phyloP scores from a whole-genome alignment of 2,329 filamentous ascomycete species.

The Botryotinia globosa region DNA sequence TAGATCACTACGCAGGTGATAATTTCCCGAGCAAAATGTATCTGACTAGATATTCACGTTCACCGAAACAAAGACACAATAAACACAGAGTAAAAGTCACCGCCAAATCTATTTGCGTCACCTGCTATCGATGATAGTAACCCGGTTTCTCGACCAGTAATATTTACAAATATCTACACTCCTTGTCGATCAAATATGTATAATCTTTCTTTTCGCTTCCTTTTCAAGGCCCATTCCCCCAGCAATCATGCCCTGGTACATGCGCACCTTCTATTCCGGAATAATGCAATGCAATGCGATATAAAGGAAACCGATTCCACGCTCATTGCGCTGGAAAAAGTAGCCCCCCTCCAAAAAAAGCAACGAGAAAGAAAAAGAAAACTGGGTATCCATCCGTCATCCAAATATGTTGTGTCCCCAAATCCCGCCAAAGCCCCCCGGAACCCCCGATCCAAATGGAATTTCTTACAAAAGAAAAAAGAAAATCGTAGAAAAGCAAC shows the following conservation, averaged over 20 bases:
- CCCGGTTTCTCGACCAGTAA: neutral
- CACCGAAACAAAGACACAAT: neutral
- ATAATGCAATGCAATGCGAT: neutral
- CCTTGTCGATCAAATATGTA: neutral
- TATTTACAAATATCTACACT: slow-evolving; percentile 3
- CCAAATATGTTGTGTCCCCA: slow-evolving; percentile 6
- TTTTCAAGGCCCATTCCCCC: neutral
- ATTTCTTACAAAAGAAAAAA: neutral
- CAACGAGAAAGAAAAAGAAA: neutral
- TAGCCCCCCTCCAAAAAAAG: neutral
- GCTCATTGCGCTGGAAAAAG: neutral
- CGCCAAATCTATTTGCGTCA: neutral
- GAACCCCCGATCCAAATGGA: neutral
- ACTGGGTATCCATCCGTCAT: slow-evolving; percentile 16
- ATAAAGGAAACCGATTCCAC: slow-evolving; percentile 3
- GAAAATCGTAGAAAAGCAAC: neutral
- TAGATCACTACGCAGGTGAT: neutral
- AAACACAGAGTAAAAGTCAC: neutral
- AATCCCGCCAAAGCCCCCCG: neutral
- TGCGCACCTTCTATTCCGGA: slow-evolving; percentile 10
- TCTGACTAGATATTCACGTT: neutral
- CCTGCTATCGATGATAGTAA: neutral
- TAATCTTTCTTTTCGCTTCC: neutral
- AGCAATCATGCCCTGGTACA: neutral
- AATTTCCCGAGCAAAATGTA: neutral